Evolutionary conservation across 257 asterid genomes (phyloP), one percentile per base, ranked within the genome.

Genomic region (Cordia subcordata): DNA sequence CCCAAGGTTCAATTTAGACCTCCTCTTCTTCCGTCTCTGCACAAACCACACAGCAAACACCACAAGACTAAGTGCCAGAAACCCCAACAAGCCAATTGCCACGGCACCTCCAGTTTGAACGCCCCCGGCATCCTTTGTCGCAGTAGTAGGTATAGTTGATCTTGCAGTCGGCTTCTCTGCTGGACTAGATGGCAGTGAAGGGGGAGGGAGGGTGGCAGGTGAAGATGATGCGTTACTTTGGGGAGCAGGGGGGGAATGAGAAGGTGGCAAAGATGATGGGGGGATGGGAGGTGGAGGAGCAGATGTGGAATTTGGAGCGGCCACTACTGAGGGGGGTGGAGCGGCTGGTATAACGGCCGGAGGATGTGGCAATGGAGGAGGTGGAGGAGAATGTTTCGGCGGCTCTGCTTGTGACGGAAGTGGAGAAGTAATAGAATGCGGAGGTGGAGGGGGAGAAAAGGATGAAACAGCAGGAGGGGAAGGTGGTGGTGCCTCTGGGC

Each of bases 131-230:
- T 71, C 65, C 56, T 75, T 56, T 13, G 82, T 32, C 44, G 80
- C 60, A 37, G 71, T 50, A 60, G 64, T 72, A 18, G 68, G 20
- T 16, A 45, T 69, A 13, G 88, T 75, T 46, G 94, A 69, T 63
- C 68, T 69, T 14, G 94, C 86, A 4, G 87, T 85, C 11, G 94
- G 97, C 66, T 84, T 86, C 73, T 77, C 90, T 8, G 78, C 16
- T 53, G 84, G 77, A 35, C 14, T 44, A 20, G 76, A 53, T 55
- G 84, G 81, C 58, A 49, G 61, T 12, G 85, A 70, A 33, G 81
- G 51, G 38, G 69, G 60, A 38, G 74, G 70, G 8, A 67, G 47
- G 53, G 42, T 68, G n/a, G 72, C 75, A 60, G 57, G 64, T 53
- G 22, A 19, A 11, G 82, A 35, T 10, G 82, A 39, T 17, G 81